Base-by-base conservation (phyloP, 1,139 yeast species). In the Tardiomyces digboiensis region DNA sequence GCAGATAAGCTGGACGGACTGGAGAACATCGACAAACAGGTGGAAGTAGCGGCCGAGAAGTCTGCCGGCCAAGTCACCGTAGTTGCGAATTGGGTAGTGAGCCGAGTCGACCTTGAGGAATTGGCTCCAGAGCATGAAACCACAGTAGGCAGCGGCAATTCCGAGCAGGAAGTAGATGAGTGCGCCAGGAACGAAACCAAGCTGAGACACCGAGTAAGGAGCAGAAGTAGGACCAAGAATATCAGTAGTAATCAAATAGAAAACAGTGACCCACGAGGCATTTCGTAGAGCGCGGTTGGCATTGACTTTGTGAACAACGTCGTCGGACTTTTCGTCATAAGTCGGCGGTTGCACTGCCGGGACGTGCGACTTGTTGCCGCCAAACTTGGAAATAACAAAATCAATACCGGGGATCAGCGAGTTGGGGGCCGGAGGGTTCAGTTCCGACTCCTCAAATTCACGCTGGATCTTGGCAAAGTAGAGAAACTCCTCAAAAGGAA, bases 241-340 rank as follows among this genome's bases (percentile, higher is more conserved):
- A 57, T 70, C 75, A 2, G 75, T 70, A 14, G 75, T 70, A 44
- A 70, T 70, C 39, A 70, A 58, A 51, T 61, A 70, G 54, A 70
- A 70, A 8, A 68, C 72, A 1, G 72, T 60, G 46, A 61, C 55
- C 57, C 62, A 58, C 21, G 63, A 53, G 5, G 69, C 68, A 22
- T 57, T 53, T 39, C 67, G 55, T 12, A 63, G 46, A 47, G 56
- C 52, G 43, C 62, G 55, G 51, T 59, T 61, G 33, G 66, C 59
- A 23, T 57, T 48, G 8, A 47, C 44, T 43, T 50, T 49, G 26
- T 39, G 46, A 10, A 46, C 53, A 19, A 33, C 38, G 6, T 29
- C 38, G 6, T 29, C 38, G 7, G 46, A 38, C 16, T 44, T 39
- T 12, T 26, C 43, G 21, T 36, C 40, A 14, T 18, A 23, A 20